These are phyloP conservation scores for Arabis hirsuta DNA, from an alignment of 345 rosid species.

Conservation along the genomic window DNA sequence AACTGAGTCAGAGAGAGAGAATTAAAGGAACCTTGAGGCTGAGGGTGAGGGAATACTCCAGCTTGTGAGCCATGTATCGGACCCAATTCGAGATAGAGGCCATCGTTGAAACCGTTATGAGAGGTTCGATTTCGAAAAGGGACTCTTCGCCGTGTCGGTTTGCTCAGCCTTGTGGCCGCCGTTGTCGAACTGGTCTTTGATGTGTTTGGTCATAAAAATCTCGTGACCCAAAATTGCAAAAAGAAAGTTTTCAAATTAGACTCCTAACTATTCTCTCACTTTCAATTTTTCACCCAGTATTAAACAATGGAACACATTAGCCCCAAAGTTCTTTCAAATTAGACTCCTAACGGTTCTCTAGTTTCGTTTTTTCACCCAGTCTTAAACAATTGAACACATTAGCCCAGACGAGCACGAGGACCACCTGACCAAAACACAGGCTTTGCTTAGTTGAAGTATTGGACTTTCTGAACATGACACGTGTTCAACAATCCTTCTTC, in stretches of 20 bases:
- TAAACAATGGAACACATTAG: not conserved
- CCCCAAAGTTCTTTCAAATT: not conserved
- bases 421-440: not conserved
- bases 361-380: not conserved
- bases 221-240: conserved; percentile 4
- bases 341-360: conserved; percentile 6
- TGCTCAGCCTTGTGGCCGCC: conserved; percentile 41
- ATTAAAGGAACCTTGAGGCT: conserved; percentile 60
- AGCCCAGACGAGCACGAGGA: not conserved
- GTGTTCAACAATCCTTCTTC: conserved; percentile 28
- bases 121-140: conserved; percentile 16
- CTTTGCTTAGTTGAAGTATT: conserved; percentile 22
- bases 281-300: not conserved
- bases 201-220: conserved; percentile 26
- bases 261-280: not conserved
- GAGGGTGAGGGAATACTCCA: conserved; percentile 68
- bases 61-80: conserved; percentile 72
- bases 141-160: conserved; percentile 34
- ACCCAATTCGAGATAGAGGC: conserved; percentile 71
- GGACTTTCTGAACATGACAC: conserved; percentile 42
- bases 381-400: not conserved
- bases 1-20: not conserved
- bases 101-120: conserved; percentile 47
- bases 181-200: conserved; percentile 26
- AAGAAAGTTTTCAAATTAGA: not conserved